Base-by-base conservation (phyloP, 805 yeast genomes). In the Alloascoidea africana region DNA sequence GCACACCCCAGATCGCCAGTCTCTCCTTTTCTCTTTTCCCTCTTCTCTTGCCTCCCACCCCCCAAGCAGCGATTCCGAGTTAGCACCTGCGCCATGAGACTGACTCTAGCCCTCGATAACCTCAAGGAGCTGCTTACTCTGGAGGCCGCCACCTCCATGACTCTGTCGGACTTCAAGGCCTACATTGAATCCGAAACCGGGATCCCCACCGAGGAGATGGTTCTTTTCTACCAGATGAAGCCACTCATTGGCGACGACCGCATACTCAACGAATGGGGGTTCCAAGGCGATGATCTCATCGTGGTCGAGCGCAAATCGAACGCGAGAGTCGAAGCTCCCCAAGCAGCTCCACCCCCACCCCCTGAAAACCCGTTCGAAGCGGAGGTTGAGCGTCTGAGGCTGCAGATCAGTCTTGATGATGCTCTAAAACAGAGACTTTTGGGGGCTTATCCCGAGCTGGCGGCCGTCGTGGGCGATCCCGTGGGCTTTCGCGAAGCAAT, bases 151-250 rank as follows among this genome's bases (percentile, higher is more conserved):
- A 69, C 60, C 1, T 79, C 76, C 11, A 66, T 85, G 62, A 52
- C 73, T 0, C 52, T 85, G 5, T 62, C 54, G 11, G 95, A 86
- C 52, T 66, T 87, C 45, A 65, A 70, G 41, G 93, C 89, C 0
- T 73, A 78, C 44, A 50, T 86, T 5, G 78, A 76, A 42, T 73
- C 78, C 1, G 94, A 84, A 49, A 67, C 85, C 5, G 66, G 62
- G 11, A 65, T 78, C 37, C 58, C 61, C 6, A 56, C 66, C 3
- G 47, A 51, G 0, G 47, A 56, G 13, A 81, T 78, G 49, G 53
- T 60, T n/a, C 46, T 84, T 35, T 51, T 60, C 16, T 61, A 60
- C 46, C 66, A 76, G 43, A 67, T 68, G 41, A 57, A 58, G 17
- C 48, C 55, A 3, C 46, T 82, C 27, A 46, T 46, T 11, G 51